Conservation (phyloP, 108 stramenopile species). For the Cyclotella kingstonii region DNA sequence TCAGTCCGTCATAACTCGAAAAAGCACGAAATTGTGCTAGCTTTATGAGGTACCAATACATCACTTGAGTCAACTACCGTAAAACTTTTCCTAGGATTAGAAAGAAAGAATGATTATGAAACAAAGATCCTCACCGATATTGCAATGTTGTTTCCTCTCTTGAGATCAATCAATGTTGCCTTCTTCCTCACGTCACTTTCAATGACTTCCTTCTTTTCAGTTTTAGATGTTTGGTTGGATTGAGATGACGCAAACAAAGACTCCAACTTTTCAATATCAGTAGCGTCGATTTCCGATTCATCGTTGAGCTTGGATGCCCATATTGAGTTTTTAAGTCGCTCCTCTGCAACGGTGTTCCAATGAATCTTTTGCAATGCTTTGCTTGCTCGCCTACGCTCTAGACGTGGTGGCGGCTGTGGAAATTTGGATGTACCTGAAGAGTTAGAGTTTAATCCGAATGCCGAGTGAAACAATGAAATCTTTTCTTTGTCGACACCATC, state of each 20-base stretch:
- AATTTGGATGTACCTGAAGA: no score
- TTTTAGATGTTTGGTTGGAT: not conserved
- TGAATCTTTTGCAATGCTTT: constrained; percentile 48
- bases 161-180: constrained; percentile 34
- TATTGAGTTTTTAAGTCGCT: constrained; percentile 34
- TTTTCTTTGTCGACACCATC: constrained; percentile 36
- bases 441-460: constrained; percentile 21
- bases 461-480: constrained; percentile 20
- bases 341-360: constrained; percentile 39
- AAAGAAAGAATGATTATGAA: no score
- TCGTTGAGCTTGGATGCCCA: constrained; percentile 22
- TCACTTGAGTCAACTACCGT: no score
- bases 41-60: no score
- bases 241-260: constrained; percentile 30
- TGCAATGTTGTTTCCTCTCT: constrained; percentile 43
- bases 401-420: not conserved
- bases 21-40: constrained; percentile 45
- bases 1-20: constrained; percentile 20
- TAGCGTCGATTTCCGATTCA: constrained; percentile 20
- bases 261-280: constrained; percentile 38
- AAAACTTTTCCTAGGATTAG: no score
- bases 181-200: not conserved
- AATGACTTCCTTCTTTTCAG: constrained; percentile 6
- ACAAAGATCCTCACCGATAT: no score
- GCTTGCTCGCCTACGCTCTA: constrained; percentile 15